Percentiles rank a stretch among this genome's conserved stretches.
Evolutionary conservation across 2,329 filamentous ascomycete species (phyloP).

Genomic region (Grosmannia clavigera): DNA sequence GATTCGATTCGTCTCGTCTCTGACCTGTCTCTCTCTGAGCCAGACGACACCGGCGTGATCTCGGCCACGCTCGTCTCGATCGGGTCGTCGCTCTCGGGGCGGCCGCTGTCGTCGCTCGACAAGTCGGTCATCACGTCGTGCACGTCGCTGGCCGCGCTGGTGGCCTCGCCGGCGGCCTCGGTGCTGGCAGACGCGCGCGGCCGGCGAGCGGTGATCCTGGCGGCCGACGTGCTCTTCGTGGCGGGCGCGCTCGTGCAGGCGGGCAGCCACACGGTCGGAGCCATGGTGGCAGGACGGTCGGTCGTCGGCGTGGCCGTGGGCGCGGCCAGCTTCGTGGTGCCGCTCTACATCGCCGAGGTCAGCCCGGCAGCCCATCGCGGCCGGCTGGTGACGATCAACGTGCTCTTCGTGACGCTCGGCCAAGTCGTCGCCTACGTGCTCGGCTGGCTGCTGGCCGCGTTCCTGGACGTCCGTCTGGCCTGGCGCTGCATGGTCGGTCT

Average conservation of each 20-base stretch:
- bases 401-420: slow-evolving; percentile 74
- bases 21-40: neutral
- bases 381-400: slow-evolving; percentile 67
- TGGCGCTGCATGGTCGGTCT: slow-evolving; percentile 92
- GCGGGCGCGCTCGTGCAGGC: slow-evolving; percentile 56
- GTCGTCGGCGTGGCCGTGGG: slow-evolving; percentile 64
- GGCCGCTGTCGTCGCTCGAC: slow-evolving; percentile 47
- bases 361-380: slow-evolving; percentile 67
- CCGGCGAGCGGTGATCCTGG: slow-evolving; percentile 48
- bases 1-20: slow-evolving; percentile 2
- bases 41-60: slow-evolving; percentile 57
- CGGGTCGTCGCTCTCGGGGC: slow-evolving; percentile 42
- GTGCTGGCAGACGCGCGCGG: slow-evolving; percentile 50
- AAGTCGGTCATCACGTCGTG: slow-evolving; percentile 61
- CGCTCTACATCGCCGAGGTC: slow-evolving; percentile 79
- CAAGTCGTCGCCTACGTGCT: slow-evolving; percentile 81
- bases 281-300: slow-evolving; percentile 56
- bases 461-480: slow-evolving; percentile 38
- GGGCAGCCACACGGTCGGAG: slow-evolving; percentile 38
- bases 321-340: slow-evolving; percentile 68
- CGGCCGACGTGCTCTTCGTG: slow-evolving; percentile 56
- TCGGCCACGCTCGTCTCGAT: slow-evolving; percentile 56
- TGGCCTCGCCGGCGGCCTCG: slow-evolving; percentile 51
- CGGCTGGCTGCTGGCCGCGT: slow-evolving; percentile 61
- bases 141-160: slow-evolving; percentile 53